Percentiles rank a stretch among this genome's conserved stretches.
These are phyloP conservation scores for Debaryomyces castellii DNA, from an alignment of 805 yeast species.

Conservation along the genomic window DNA sequence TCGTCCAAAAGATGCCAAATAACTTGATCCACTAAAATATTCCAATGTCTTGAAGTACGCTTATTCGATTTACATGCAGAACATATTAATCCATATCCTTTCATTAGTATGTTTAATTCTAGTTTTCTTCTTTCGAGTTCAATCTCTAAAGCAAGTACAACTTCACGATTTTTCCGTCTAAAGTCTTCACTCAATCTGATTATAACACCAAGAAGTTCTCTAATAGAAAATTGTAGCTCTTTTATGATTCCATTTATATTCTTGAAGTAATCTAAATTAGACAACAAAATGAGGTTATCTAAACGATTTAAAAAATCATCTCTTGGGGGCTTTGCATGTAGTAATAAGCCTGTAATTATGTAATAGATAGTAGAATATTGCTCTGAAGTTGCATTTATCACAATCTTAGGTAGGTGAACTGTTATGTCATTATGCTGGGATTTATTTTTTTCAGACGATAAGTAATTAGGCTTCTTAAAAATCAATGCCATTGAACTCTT, in stretches of 20 bases:
- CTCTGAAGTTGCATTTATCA: conserved; percentile 34
- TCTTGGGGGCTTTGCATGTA: conserved; percentile 24
- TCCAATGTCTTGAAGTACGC: conserved; percentile 22
- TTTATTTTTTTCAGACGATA: conserved; percentile 35
- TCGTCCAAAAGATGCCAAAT: conserved; percentile 68
- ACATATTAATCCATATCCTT: conserved; percentile 24
- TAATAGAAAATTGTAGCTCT: conserved; percentile 29
- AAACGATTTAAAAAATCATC: conserved; percentile 38
- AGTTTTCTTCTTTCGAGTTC: conserved; percentile 33
- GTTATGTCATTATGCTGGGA: conserved; percentile 27
- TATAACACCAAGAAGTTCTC: conserved; percentile 33
- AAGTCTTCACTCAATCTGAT: conserved; percentile 35
- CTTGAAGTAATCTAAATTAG: conserved; percentile 35
- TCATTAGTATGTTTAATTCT: conserved; percentile 35
- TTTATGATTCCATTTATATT: conserved; percentile 31
- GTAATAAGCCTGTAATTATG: conserved; percentile 33
- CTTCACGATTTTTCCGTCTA: conserved; percentile 18
- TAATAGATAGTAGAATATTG: conserved; percentile 39
- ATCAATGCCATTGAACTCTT: conserved; percentile 42
- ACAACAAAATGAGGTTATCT: conserved; percentile 34
- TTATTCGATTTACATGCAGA: conserved; percentile 14
- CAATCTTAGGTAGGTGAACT: conserved; percentile 37
- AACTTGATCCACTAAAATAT: conserved; percentile 57
- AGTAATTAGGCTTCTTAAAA: conserved; percentile 50
- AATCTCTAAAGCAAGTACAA: conserved; percentile 23